Evolutionary conservation across 2,329 filamentous ascomycete genomes (phyloP), one percentile per base, ranked within the genome.

Genomic region (Biscogniauxia sp.): DNA sequence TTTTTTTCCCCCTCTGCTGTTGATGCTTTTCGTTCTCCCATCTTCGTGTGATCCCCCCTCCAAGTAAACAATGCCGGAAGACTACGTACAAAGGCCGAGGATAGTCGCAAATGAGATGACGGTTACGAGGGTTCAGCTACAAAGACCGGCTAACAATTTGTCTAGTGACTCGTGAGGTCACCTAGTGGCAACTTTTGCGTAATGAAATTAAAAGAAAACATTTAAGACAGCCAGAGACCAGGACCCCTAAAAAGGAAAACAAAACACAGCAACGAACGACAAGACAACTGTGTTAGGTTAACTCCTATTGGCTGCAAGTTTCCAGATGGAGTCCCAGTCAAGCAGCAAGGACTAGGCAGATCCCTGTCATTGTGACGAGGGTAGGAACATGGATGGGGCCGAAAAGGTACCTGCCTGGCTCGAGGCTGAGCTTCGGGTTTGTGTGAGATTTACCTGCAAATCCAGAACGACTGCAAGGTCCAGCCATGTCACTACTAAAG

Each of bases 281-380:
- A 50, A 32, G 52, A 28, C 52, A 20, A 25, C 25, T 20, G 26
- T 25, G 52, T 25, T 15, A 25, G n/a, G 53, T 19, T 19, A 19
- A 5, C 20, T 23, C 4, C 64, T 50, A 65, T 66, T 68, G 64
- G 66, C 19, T 19, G 1, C 11, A 20, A 25, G 41, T 49, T 61
- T 61, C 61, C 61, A 63, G 63, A 66, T 61, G 64, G 66, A n/a
- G n/a, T n/a, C n/a, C n/a, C n/a, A n/a, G n/a, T n/a, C 57, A 65
- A 55, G 53, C n/a, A 60, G 55, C 61, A 62, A 65, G 64, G 64
- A 60, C 54, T 60, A 26, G n/a, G n/a, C n/a, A n/a, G 60, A 61
- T 60, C 64, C 55, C 54, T 56, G 37, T 51, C 61, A 57, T 53
- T 32, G 61, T 56, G 49, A 54, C 59, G 45, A 49, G 58, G 55